Evolutionary conservation across 495 filamentous ascomycete species (phyloP).

Genomic region (Durotheca rogersii): DNA sequence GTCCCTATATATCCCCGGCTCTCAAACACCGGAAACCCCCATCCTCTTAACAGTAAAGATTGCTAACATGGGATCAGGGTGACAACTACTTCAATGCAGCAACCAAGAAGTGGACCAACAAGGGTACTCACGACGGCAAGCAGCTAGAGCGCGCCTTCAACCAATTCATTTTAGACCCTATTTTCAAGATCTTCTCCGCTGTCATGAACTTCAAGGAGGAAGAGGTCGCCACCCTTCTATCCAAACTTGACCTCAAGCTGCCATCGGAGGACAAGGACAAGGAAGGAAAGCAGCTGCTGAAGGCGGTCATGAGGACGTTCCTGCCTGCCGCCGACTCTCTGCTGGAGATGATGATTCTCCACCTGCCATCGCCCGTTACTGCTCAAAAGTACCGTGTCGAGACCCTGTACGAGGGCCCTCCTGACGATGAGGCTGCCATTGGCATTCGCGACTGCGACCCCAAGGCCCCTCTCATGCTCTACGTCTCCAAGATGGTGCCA

Average conservation of each 20-base stretch:
- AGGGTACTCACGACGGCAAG: constrained; percentile 76
- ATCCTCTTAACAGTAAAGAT: background rate
- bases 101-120: constrained; percentile 99
- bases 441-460: constrained; percentile 97
- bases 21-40: no score
- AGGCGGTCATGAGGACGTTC: constrained; percentile 98
- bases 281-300: constrained; percentile 95
- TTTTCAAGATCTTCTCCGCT: constrained; percentile 95
- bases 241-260: constrained; percentile 93
- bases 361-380: constrained; percentile 92
- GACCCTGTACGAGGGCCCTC: constrained; percentile 97
- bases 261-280: constrained; percentile 81
- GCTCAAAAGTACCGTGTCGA: constrained; percentile 98
- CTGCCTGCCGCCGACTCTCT: constrained; percentile 96
- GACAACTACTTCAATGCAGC: constrained; percentile 99
- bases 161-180: constrained; percentile 97
- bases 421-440: constrained; percentile 86
- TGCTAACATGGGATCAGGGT: constrained; percentile 55
- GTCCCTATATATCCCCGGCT: no score
- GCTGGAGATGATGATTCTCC: constrained; percentile 99
- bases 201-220: constrained; percentile 99
- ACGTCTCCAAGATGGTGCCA: constrained; percentile 99
- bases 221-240: constrained; percentile 75
- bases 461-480: constrained; percentile 98
- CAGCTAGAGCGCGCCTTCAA: constrained; percentile 96